These are phyloP conservation scores for Fusarium sp. DNA, from an alignment of 2,329 filamentous ascomycete genomes.

Conservation along the genomic window DNA sequence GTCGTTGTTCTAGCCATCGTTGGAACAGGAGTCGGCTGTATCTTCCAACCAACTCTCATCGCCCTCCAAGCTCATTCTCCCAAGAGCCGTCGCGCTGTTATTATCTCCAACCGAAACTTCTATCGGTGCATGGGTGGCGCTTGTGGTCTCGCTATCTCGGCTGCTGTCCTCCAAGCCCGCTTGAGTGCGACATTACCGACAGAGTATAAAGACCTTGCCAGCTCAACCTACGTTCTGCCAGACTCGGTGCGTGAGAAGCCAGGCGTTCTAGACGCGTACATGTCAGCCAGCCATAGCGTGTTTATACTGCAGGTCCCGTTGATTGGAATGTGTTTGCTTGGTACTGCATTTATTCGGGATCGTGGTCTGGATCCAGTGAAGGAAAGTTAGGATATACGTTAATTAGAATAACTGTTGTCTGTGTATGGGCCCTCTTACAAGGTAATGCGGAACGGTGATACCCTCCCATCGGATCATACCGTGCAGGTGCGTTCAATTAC, in stretches of 20 bases:
- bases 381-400: background rate
- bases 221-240: background rate
- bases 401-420: too few species aligned
- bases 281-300: slow-evolving; percentile 6
- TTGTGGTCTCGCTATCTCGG: background rate
- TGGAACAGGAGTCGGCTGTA: background rate
- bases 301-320: slow-evolving; percentile 5
- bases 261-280: background rate
- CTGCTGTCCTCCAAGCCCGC: background rate
- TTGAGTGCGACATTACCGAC: background rate
- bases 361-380: background rate
- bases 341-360: background rate
- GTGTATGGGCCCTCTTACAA: too few species aligned
- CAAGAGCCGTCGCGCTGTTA: slow-evolving; percentile 9
- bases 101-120: slow-evolving; percentile 7
- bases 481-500: slow-evolving; percentile 22
- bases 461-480: too few species aligned
- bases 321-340: background rate
- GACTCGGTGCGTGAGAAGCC: background rate
- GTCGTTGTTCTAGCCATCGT: background rate
- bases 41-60: slow-evolving; percentile 5
- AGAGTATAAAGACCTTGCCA: background rate
- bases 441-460: too few species aligned
- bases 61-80: background rate
- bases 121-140: slow-evolving; percentile 8